phyloP scores from a whole-genome alignment of 83 land plant species.

The Larix sibirica region DNA sequence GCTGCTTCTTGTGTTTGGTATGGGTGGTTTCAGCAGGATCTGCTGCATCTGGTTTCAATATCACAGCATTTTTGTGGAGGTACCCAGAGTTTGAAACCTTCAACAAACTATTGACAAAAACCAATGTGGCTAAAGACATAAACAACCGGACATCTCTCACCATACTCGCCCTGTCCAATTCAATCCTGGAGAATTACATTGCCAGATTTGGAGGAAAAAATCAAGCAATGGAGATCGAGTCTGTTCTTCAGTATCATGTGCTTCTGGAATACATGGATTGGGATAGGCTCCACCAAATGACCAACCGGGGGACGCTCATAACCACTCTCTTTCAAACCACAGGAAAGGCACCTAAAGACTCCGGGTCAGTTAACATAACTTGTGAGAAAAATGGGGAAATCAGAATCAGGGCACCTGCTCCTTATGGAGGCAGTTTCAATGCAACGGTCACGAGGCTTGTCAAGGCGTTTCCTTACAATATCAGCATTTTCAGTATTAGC shows the following conservation, averaged over 20 bases:
- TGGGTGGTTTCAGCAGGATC: constrained; percentile 13
- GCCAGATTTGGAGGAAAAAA: constrained; percentile 27
- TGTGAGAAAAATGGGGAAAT: constrained; percentile 22
- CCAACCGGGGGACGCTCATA: constrained; percentile 57
- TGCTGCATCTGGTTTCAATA: constrained; percentile 28
- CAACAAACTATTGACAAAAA: constrained; percentile 48
- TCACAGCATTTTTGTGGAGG: constrained; percentile 34
- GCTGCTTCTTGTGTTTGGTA: neutral
- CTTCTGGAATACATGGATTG: constrained; percentile 73
- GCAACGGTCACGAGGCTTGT: constrained; percentile 62
- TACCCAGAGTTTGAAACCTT: constrained; percentile 62
- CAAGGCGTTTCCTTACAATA: constrained; percentile 58
- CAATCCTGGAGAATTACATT: constrained; percentile 34
- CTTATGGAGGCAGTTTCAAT: constrained; percentile 42
- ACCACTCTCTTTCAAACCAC: constrained; percentile 91
- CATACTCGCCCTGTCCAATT: constrained; percentile 68
- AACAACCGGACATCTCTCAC: constrained; percentile 70
- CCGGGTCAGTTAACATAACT: constrained; percentile 74
- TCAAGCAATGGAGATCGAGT: constrained; percentile 36
- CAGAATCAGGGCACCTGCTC: constrained; percentile 44
- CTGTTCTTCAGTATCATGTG: constrained; percentile 84
- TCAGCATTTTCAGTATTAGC: constrained; percentile 58
- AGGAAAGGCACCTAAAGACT: constrained; percentile 65
- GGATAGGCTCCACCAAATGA: constrained; percentile 49
- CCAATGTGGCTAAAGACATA: constrained; percentile 65